A percentile compares a stretch with the other conserved stretches of the same genome.
Evolutionary conservation across 2,329 filamentous ascomycete species (phyloP).

Genomic region (Trichoderma aggressivum): DNA sequence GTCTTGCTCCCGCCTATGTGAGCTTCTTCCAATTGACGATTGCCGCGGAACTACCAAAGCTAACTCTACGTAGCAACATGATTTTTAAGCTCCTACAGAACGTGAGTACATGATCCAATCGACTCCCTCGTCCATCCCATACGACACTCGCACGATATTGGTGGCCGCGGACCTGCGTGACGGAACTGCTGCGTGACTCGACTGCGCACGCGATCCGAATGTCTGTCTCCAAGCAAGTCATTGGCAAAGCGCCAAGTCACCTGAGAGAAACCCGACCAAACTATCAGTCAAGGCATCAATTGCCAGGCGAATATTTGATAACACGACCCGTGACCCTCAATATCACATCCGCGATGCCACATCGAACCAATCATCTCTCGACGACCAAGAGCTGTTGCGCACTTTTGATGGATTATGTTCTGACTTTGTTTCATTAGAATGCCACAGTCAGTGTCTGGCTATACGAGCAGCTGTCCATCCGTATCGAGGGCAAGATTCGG

Average conservation of each 20-base stretch:
- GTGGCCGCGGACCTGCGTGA: not conserved
- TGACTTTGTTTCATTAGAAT: conserved; percentile 48
- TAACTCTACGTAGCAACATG: conserved; percentile 41
- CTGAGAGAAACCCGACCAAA: not conserved
- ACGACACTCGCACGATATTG: not conserved
- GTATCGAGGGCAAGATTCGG: conserved; percentile 95
- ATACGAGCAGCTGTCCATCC: conserved; percentile 89
- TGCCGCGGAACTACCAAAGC: conserved; percentile 16
- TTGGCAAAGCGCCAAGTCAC: not conserved
- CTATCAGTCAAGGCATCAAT: not conserved
- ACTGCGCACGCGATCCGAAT: not conserved
- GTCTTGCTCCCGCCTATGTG: conserved; percentile 58
- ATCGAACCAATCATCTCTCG: not conserved
- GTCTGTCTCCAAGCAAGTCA: not conserved
- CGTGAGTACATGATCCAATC: conserved; percentile 30
- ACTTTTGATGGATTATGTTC: not conserved
- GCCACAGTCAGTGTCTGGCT: conserved; percentile 92
- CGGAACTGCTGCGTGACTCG: not conserved
- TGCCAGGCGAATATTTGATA: not conserved
- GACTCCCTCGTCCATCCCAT: not conserved
- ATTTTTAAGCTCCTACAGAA: conserved; percentile 74
- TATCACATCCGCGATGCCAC: not conserved
- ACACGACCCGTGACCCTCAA: not conserved
- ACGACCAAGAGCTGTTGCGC: not conserved
- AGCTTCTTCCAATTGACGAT: conserved; percentile 19